Conservation (phyloP, 495 filamentous ascomycete species). For the Hyaloscypha variabilis region DNA sequence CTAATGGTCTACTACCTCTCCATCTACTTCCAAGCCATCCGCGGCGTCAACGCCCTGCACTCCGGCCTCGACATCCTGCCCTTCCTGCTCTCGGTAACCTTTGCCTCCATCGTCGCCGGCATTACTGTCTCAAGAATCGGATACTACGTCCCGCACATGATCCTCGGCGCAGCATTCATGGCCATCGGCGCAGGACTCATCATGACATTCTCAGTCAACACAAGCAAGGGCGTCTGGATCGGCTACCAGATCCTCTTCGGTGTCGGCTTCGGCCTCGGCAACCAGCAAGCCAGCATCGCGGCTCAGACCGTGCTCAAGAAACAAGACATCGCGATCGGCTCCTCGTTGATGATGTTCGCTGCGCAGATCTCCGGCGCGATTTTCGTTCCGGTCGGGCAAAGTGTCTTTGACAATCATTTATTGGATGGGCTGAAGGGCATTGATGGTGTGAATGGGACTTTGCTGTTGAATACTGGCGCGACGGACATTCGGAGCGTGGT, state of each 20-base stretch:
- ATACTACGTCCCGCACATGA: neutral
- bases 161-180: neutral
- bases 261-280: conserved; percentile 65
- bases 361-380: conserved; percentile 64
- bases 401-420: conserved; percentile 59
- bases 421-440: neutral
- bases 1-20: neutral
- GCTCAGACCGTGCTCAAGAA: conserved; percentile 52
- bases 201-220: conserved; percentile 56
- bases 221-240: conserved; percentile 58
- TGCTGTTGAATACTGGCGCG: neutral
- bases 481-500: neutral
- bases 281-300: conserved; percentile 66
- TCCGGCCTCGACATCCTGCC: neutral
- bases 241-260: conserved; percentile 69
- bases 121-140: neutral
- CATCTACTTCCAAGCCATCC: neutral
- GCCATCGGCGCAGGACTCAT: conserved; percentile 54
- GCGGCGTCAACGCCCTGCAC: neutral
- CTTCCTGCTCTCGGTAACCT: neutral
- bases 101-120: neutral
- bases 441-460: neutral
- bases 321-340: conserved; percentile 58
- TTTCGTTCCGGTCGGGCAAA: conserved; percentile 62
- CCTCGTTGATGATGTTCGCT: conserved; percentile 60